Base-by-base conservation (phyloP, 495 filamentous ascomycete genomes). In the Aspergillus kassunensis region DNA sequence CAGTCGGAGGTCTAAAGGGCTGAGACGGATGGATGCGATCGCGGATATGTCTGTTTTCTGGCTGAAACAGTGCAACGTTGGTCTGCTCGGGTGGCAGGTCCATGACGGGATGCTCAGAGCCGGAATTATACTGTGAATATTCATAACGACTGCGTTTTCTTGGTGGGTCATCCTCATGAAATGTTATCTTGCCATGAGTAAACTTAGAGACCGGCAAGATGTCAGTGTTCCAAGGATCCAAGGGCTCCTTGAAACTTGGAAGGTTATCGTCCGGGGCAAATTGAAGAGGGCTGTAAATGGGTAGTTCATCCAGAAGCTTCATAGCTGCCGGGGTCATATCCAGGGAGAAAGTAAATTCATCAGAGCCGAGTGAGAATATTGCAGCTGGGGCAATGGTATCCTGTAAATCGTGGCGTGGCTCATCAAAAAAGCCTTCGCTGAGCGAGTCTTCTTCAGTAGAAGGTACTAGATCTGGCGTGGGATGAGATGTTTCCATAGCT, bases 11-110 rank as follows among this genome's bases (percentile, higher is more conserved):
- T 51, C 90, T 78, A 69, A 97, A 97, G 43, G 90, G 85, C 65
- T 96, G 91, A 4, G 86, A 85, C n/a, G 89, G 90, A 59, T 96
- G 89, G 12, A 97, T 83, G 8, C 93, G 82, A 58, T 96, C 91
- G 45, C 91, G 82, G 23, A 95, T 90, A 42, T 82, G 80, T 64
- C 91, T 95, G 72, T 92, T 93, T 50, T 96, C 90, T 0, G 90
- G 86, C 40, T 82, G 81, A 72, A 97, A 98, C 7, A 98, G 73
- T 2, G 91, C 91, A 53, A 96, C 88, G 49, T 87, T 79, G 2
- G 79, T 82, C 57, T 86, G 84, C 59, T 89, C 87, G 8, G 91
- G 86, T 0, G 76, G 75, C 4, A 88, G 72, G 29, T 78, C 66
- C 41, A 71, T 43, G 54, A 74, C 75, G n/a, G 62, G 60, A 10